phyloP scores from a whole-genome alignment of 768 basidiomycete species.

The Xerocomus potaroensis region DNA sequence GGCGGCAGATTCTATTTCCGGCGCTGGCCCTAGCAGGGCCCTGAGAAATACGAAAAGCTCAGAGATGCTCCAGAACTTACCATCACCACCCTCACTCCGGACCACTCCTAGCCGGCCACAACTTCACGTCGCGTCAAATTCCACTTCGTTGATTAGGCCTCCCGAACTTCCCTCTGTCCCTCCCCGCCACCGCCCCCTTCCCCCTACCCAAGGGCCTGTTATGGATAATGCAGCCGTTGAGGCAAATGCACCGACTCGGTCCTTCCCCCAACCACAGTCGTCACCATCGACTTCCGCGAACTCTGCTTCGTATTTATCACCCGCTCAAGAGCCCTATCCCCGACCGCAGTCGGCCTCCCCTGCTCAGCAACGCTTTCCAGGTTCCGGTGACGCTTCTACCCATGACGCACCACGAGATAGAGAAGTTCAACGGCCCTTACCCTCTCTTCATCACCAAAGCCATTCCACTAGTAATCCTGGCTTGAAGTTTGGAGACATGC shows the following conservation, averaged over 20 bases:
- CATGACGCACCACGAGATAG: constrained; percentile 25
- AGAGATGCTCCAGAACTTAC: constrained; percentile 24
- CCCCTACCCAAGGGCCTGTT: constrained; percentile 24
- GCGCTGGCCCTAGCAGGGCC: constrained; percentile 31
- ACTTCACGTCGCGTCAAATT: constrained; percentile 20
- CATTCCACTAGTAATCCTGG: constrained; percentile 25
- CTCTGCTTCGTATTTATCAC: constrained; percentile 34
- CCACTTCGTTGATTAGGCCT: constrained; percentile 12
- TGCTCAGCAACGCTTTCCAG: constrained; percentile 30
- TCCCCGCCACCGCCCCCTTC: constrained; percentile 28
- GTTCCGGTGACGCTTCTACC: constrained; percentile 10
- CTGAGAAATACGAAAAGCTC: constrained; percentile 29
- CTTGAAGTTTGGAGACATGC: constrained; percentile 31
- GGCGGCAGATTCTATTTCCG: constrained; percentile 31
- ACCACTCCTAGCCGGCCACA: constrained; percentile 29
- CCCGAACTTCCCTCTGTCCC: constrained; percentile 17
- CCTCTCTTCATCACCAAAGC: constrained; percentile 21
- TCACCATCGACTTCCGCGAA: constrained; percentile 18
- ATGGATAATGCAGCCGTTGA: constrained; percentile 20
- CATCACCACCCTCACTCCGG: constrained; percentile 21
- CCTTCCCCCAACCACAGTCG: constrained; percentile 24
- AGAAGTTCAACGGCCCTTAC: constrained; percentile 27
- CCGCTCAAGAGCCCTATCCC: constrained; percentile 53
- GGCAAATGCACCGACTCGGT: constrained; percentile 12
- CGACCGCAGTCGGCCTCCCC: constrained; percentile 58